A percentile compares a stretch with the other conserved stretches of the same genome.
Evolutionary conservation across 352 stramenopile species (phyloP).

Genomic region (Phytophthora fragariae): DNA sequence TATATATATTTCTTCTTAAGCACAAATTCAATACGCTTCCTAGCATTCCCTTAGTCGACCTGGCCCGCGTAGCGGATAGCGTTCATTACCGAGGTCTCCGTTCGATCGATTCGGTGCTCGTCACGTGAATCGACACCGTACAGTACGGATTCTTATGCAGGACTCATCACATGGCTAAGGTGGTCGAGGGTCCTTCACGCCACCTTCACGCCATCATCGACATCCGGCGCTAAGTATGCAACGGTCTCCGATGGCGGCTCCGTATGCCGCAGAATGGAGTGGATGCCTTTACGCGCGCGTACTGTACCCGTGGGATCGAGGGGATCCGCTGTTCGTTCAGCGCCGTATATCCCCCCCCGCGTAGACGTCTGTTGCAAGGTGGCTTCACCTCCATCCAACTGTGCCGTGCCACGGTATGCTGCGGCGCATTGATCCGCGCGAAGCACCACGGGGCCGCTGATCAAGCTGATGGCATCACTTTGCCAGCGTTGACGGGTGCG

Average conservation of each 20-base stretch:
- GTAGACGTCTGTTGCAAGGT: slow-evolving; percentile 22
- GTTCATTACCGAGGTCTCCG: too few species aligned
- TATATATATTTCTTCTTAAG: slow-evolving; percentile 42
- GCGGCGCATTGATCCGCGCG: background rate
- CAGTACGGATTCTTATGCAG: background rate
- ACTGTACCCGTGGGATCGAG: slow-evolving; percentile 23
- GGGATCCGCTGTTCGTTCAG: slow-evolving; percentile 31
- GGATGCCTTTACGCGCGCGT: slow-evolving; percentile 21
- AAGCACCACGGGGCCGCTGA: slow-evolving; percentile 1
- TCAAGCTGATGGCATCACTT: slow-evolving; percentile 20
- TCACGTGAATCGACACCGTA: background rate
- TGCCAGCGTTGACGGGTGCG: slow-evolving; percentile 4
- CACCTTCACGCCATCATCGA: slow-evolving; percentile 6
- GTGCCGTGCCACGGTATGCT: slow-evolving; percentile 6
- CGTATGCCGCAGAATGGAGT: slow-evolving; percentile 23
- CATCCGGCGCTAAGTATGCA: slow-evolving; percentile 31
- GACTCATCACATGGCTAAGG: slow-evolving; percentile 31
- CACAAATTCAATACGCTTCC: slow-evolving; percentile 21
- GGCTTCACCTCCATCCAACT: slow-evolving; percentile 27
- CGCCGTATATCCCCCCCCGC: slow-evolving; percentile 20
- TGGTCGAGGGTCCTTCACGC: slow-evolving; percentile 27
- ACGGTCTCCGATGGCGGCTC: slow-evolving; percentile 30
- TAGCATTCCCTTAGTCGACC: background rate
- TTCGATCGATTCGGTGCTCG: background rate
- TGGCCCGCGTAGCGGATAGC: background rate